Evolutionary conservation across 768 basidiomycete species (phyloP).

Genomic region (Epithele typhae): DNA sequence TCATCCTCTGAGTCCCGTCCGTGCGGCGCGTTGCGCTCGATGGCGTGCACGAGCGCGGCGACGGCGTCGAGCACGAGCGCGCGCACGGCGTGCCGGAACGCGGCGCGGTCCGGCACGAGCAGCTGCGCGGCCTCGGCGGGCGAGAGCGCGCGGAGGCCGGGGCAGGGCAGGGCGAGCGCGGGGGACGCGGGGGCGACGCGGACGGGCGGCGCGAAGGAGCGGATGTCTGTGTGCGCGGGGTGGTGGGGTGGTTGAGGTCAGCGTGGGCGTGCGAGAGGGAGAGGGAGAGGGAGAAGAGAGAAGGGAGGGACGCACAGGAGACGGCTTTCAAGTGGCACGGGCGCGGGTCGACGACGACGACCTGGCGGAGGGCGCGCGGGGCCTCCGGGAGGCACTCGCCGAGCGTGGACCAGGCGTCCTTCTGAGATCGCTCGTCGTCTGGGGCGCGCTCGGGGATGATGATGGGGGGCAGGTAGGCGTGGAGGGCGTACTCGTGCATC

Average conservation of each 20-base stretch:
- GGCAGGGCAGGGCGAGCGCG: conserved; percentile 5
- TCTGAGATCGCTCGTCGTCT: too few species aligned
- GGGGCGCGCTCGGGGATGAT: too few species aligned
- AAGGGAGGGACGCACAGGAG: too few species aligned
- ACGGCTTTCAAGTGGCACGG: too few species aligned
- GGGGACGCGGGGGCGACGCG: conserved; percentile 3
- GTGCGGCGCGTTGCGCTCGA: conserved; percentile 9
- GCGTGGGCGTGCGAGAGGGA: too few species aligned
- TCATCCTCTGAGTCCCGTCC: too few species aligned
- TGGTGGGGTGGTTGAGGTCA: too few species aligned
- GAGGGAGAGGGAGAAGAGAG: too few species aligned
- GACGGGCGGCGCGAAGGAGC: not conserved
- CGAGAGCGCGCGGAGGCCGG: conserved; percentile 1
- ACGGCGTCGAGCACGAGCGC: conserved; percentile 5
- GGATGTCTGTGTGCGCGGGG: conserved; percentile 1
- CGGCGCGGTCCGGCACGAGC: not conserved
- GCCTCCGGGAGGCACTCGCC: too few species aligned
- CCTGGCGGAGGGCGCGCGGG: too few species aligned
- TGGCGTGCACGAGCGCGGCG: conserved; percentile 6
- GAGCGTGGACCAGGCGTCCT: too few species aligned
- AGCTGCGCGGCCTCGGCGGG: not conserved
- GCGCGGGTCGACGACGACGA: too few species aligned
- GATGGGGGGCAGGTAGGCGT: conserved; percentile 11
- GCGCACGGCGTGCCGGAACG: conserved; percentile 6
- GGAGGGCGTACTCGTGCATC: conserved; percentile 5